A percentile compares a stretch with the other conserved stretches of the same genome.
Conservation (phyloP, 768 basidiomycete genomes). For the Kwoniella heveanensis region DNA sequence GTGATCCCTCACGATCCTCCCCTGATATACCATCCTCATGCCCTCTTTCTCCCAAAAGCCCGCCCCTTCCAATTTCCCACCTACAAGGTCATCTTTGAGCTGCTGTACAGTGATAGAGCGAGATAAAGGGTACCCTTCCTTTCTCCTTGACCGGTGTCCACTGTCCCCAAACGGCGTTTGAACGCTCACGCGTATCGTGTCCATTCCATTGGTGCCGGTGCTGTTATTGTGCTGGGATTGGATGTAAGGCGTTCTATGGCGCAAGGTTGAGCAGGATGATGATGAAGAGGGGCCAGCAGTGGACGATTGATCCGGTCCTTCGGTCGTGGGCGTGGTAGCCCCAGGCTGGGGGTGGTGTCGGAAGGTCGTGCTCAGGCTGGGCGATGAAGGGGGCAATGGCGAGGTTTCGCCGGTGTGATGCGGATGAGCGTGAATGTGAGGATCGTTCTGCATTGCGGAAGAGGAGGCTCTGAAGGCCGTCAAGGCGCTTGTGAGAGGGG, state of each 20-base stretch:
- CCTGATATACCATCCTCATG: slow-evolving; percentile 50
- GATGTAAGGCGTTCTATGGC: slow-evolving; percentile 5
- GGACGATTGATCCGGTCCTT: slow-evolving; percentile 12
- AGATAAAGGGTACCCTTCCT: slow-evolving; percentile 29
- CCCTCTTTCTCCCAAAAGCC: slow-evolving; percentile 40
- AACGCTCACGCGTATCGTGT: slow-evolving; percentile 29
- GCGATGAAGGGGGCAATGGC: slow-evolving; percentile 30
- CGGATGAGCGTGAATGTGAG: not conserved
- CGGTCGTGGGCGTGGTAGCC: slow-evolving; percentile 25
- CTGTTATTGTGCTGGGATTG: not conserved
- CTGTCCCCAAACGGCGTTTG: slow-evolving; percentile 37
- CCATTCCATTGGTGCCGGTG: not conserved
- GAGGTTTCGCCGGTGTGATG: slow-evolving; percentile 13
- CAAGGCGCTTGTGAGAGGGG: too few species aligned
- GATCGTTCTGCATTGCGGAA: slow-evolving; percentile 17
- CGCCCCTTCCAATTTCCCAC: slow-evolving; percentile 30
- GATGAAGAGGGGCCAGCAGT: not conserved
- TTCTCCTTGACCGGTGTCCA: slow-evolving; percentile 25
- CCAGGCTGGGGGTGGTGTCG: slow-evolving; percentile 30
- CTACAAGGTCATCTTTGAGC: slow-evolving; percentile 37
- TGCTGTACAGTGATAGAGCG: slow-evolving; percentile 15
- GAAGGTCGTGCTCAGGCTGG: slow-evolving; percentile 23
- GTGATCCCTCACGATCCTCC: slow-evolving; percentile 44
- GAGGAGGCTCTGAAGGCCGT: too few species aligned
- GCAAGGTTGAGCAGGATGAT: slow-evolving; percentile 1